A percentile compares a stretch with the other conserved stretches of the same genome.
Evolutionary conservation across 495 filamentous ascomycete genomes (phyloP).

Genomic region (Xylaria nigripes): DNA sequence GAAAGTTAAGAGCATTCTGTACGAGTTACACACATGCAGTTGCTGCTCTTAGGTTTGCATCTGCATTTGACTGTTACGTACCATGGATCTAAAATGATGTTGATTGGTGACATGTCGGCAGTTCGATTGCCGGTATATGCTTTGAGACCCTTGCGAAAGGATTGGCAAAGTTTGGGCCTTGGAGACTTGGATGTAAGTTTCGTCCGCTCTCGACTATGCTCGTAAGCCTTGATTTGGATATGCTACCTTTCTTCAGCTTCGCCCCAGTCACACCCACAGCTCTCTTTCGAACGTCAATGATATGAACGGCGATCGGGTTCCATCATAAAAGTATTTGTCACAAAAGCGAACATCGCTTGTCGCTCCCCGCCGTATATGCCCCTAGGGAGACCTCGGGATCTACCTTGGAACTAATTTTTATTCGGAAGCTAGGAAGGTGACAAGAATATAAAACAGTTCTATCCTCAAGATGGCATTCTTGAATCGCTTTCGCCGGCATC

Average conservation of each 20-base stretch:
- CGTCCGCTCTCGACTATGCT: slow-evolving; percentile 1
- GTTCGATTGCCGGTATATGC: neutral
- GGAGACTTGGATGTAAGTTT: slow-evolving; percentile 1
- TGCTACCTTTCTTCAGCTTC: neutral
- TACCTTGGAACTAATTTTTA: neutral
- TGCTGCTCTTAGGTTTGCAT: neutral
- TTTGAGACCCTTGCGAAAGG: neutral
- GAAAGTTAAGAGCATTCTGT: neutral
- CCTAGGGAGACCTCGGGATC: neutral
- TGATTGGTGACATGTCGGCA: neutral
- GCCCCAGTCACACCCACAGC: neutral
- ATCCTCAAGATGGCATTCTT: neutral
- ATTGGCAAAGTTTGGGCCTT: neutral
- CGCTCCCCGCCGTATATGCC: neutral
- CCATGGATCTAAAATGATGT: neutral
- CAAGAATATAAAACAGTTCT: neutral
- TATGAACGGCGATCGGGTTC: neutral
- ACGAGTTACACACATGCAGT: neutral
- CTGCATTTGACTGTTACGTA: neutral
- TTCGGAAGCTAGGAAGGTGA: neutral
- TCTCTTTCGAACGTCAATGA: neutral
- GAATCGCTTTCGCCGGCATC: neutral
- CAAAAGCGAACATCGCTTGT: neutral
- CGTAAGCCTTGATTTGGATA: neutral
- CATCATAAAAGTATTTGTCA: neutral